phyloP scores from a whole-genome alignment of 805 yeast species.

The Candida michaelii region DNA sequence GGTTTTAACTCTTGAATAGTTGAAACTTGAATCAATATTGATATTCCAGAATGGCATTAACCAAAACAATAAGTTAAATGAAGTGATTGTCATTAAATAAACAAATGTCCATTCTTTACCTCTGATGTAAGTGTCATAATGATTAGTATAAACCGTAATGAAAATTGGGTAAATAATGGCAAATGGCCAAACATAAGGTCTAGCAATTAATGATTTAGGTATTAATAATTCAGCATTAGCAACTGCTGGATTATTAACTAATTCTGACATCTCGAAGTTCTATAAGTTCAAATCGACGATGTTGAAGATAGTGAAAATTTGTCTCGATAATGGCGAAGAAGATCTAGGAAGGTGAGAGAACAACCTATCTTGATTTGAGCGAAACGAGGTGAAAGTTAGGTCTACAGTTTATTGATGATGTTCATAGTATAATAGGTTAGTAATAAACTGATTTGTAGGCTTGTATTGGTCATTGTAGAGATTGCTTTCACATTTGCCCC shows the following conservation, averaged over 20 bases:
- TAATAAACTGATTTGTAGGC: no score
- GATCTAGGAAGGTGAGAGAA: no score
- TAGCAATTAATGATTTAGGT: constrained; percentile 56
- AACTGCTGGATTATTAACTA: constrained; percentile 74
- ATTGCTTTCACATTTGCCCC: no score
- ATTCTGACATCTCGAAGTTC: constrained; percentile 27
- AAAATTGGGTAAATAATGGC: constrained; percentile 74
- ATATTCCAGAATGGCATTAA: constrained; percentile 95
- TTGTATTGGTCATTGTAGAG: no score
- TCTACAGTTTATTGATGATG: no score
- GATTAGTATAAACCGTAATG: constrained; percentile 57
- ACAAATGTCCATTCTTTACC: constrained; percentile 97
- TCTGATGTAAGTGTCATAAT: constrained; percentile 78
- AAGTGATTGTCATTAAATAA: constrained; percentile 68
- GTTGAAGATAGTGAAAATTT: no score
- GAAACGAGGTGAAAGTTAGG: no score
- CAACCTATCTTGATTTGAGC: no score
- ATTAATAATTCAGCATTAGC: constrained; percentile 71
- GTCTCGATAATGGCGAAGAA: no score
- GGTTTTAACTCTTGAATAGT: constrained; percentile 53
- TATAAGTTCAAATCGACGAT: neutral
- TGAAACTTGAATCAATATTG: constrained; percentile 64
- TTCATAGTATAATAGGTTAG: no score
- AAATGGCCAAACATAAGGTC: constrained; percentile 86
- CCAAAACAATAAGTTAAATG: constrained; percentile 75